Evolutionary conservation across 73 alveolate species (phyloP).

Genomic region (Paramecium sonneborni): DNA sequence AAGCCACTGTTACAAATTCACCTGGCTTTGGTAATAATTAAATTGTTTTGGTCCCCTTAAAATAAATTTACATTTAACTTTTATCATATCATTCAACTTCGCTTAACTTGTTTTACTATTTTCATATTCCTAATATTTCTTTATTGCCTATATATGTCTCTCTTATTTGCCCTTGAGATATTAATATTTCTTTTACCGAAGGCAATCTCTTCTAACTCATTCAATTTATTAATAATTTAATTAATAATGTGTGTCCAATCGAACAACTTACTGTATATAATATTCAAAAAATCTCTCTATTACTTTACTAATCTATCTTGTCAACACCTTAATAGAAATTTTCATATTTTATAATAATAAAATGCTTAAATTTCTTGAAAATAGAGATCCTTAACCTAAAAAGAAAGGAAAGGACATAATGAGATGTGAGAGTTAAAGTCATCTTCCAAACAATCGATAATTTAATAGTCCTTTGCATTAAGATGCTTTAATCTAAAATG

Average conservation of each 20-base stretch:
- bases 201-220: slow-evolving; percentile 44
- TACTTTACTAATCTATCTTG: neutral
- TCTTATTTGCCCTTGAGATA: slow-evolving; percentile 38
- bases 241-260: neutral
- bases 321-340: neutral
- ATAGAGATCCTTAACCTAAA: neutral
- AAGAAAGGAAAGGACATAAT: neutral
- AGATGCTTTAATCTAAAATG: neutral
- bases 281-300: neutral
- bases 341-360: neutral
- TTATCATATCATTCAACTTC: slow-evolving; percentile 31
- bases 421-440: neutral
- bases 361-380: slow-evolving; percentile 45
- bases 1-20: slow-evolving; percentile 23
- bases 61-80: neutral
- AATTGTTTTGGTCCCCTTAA: slow-evolving; percentile 25
- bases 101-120: slow-evolving; percentile 36
- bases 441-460: slow-evolving; percentile 12
- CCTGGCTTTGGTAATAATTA: slow-evolving; percentile 50
- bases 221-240: neutral
- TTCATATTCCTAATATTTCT: slow-evolving; percentile 52
- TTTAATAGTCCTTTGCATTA: slow-evolving; percentile 31
- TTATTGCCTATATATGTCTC: slow-evolving; percentile 18
- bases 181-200: neutral
- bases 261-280: neutral